Evolutionary conservation across 257 asterid genomes (phyloP).

Genomic region (Solanum piurae): DNA sequence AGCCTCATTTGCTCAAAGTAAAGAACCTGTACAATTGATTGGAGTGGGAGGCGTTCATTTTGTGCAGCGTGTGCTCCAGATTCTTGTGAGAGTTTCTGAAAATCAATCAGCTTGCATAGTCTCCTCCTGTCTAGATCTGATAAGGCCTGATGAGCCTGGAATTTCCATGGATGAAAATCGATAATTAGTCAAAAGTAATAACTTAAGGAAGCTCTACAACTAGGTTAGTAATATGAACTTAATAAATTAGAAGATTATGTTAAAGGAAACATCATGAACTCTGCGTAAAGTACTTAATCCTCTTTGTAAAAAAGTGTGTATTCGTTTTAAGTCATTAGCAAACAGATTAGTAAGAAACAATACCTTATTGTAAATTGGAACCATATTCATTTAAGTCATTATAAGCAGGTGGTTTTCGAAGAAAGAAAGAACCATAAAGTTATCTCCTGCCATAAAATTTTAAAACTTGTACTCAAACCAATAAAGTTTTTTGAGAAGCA

Average conservation of each 20-base stretch:
- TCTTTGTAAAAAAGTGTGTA: background rate
- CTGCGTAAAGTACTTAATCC: background rate
- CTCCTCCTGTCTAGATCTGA: conserved; percentile 69
- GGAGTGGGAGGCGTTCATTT: conserved; percentile 91
- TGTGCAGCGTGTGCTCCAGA: conserved; percentile 98
- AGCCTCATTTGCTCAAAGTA: conserved; percentile 83
- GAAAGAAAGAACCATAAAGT: background rate
- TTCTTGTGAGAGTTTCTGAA: conserved; percentile 82
- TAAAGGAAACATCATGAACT: background rate
- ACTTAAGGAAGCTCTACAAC: background rate
- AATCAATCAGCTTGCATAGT: conserved; percentile 76
- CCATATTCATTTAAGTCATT: background rate
- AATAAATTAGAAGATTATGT: background rate
- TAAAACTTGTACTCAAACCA: background rate
- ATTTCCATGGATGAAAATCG: background rate
- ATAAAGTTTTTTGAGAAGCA: background rate
- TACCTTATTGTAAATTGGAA: background rate
- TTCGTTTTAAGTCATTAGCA: background rate
- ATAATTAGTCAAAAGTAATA: background rate
- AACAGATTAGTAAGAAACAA: background rate
- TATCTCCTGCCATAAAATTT: background rate
- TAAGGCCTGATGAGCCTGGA: conserved; percentile 71
- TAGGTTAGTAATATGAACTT: background rate
- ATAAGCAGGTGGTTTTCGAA: background rate
- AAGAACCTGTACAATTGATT: conserved; percentile 89